Evolutionary conservation across 768 basidiomycete genomes (phyloP).

Genomic region (Epithele typhae): DNA sequence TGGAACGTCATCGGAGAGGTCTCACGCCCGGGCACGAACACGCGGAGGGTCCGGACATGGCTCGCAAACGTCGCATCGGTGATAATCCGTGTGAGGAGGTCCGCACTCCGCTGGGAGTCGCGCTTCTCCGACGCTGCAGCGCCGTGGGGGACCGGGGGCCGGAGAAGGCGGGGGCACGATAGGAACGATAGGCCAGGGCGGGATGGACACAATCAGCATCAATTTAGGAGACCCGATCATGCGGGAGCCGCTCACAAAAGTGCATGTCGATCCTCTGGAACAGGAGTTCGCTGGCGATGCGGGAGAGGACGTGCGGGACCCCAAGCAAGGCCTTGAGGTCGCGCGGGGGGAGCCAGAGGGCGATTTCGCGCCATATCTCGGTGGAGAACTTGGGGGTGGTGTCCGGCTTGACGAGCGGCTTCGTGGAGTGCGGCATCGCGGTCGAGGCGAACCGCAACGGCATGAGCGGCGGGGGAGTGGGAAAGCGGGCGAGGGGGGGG

Average conservation of each 20-base stretch:
- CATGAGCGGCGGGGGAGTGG: neutral
- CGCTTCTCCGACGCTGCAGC: slow-evolving; percentile 38
- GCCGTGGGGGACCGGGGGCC: neutral
- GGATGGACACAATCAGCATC: slow-evolving; percentile 20
- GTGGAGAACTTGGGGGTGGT: slow-evolving; percentile 53
- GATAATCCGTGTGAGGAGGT: slow-evolving; percentile 65
- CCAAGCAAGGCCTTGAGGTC: slow-evolving; percentile 63
- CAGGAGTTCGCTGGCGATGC: slow-evolving; percentile 62
- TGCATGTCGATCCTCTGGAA: slow-evolving; percentile 64
- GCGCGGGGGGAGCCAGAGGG: slow-evolving; percentile 51
- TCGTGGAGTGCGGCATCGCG: slow-evolving; percentile 5
- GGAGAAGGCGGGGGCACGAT: slow-evolving; percentile 19
- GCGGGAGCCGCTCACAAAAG: slow-evolving; percentile 36
- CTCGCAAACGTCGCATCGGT: slow-evolving; percentile 55
- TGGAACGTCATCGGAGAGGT: slow-evolving; percentile 58
- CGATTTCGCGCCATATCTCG: slow-evolving; percentile 73
- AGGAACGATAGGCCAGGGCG: slow-evolving; percentile 5
- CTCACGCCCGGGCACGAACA: slow-evolving; percentile 51
- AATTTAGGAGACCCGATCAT: neutral
- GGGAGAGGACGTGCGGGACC: slow-evolving; percentile 62
- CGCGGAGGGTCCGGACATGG: slow-evolving; percentile 51
- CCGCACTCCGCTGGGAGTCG: slow-evolving; percentile 63
- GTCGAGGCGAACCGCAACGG: too few species aligned
- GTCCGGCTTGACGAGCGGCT: slow-evolving; percentile 33
- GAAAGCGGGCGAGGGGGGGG: neutral